These are phyloP conservation scores for Cryphonectria carpinicola DNA, from an alignment of 2,329 filamentous ascomycete genomes.

Conservation along the genomic window DNA sequence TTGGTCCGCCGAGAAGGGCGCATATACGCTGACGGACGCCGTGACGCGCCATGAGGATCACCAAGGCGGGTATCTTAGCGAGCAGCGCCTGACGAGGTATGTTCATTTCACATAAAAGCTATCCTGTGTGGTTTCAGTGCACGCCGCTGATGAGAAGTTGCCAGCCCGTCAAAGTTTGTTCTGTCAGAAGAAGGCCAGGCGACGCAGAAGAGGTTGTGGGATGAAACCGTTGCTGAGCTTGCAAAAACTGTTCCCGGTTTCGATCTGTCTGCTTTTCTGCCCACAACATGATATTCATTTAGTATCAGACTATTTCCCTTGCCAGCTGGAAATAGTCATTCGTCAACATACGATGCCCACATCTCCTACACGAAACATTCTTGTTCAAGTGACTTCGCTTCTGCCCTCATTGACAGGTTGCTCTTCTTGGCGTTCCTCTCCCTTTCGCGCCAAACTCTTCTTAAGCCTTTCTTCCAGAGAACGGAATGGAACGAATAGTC, in stretches of 20 bases:
- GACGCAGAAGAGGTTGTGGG: constrained; percentile 8
- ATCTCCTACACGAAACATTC: not conserved
- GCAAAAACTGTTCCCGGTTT: not conserved
- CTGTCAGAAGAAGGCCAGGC: constrained; percentile 1
- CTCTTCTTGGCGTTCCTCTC: not conserved
- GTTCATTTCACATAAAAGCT: not conserved
- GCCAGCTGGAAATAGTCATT: not conserved
- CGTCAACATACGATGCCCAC: not conserved
- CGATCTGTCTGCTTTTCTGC: not conserved
- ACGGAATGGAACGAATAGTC: not conserved
- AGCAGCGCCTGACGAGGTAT: constrained; percentile 3
- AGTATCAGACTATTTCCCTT: not conserved
- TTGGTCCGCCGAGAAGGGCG: not conserved
- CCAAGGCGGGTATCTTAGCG: constrained; percentile 3
- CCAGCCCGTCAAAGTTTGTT: not conserved
- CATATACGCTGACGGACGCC: constrained; percentile 1
- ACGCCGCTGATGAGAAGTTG: not conserved
- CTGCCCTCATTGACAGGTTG: not conserved
- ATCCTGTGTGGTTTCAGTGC: not conserved
- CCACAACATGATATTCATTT: not conserved
- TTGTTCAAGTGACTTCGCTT: not conserved
- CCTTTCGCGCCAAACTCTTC: not conserved
- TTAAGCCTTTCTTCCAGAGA: not conserved
- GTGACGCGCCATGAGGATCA: not conserved
- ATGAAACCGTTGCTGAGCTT: constrained; percentile 1